phyloP scores from a whole-genome alignment of 2,329 filamentous ascomycete species.

The Diaporthe australafricana region DNA sequence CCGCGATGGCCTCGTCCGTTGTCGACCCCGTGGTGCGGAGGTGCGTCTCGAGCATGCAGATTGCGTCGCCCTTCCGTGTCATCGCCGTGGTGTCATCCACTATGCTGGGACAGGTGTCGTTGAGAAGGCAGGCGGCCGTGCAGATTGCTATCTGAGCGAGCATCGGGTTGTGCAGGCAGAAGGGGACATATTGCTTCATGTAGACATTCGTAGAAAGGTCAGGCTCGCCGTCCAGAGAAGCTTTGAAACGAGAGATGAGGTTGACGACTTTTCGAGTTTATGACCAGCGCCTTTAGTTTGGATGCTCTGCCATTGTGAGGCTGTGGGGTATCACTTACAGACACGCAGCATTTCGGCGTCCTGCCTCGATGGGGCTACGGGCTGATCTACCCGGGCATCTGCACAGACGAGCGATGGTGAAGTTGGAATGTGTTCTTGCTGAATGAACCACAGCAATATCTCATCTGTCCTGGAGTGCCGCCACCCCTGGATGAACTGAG shows the following conservation, averaged over 20 bases:
- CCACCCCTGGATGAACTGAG: slow-evolving; percentile 36
- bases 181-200: slow-evolving; percentile 60
- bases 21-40: slow-evolving; percentile 52
- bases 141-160: slow-evolving; percentile 61
- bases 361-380: slow-evolving; percentile 54
- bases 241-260: slow-evolving; percentile 62
- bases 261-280: slow-evolving; percentile 53
- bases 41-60: slow-evolving; percentile 60
- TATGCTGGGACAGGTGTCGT: slow-evolving; percentile 56
- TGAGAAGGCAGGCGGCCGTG: slow-evolving; percentile 62
- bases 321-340: slow-evolving; percentile 51
- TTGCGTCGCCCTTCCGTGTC: slow-evolving; percentile 56
- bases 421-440: slow-evolving; percentile 38
- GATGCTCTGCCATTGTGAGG: neutral
- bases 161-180: slow-evolving; percentile 61
- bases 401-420: slow-evolving; percentile 1
- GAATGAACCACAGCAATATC: slow-evolving; percentile 43
- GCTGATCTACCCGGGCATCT: slow-evolving; percentile 51
- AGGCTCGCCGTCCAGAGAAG: slow-evolving; percentile 61
- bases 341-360: slow-evolving; percentile 61
- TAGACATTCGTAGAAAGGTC: slow-evolving; percentile 54
- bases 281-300: neutral
- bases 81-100: slow-evolving; percentile 56
- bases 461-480: slow-evolving; percentile 36
- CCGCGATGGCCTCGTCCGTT: slow-evolving; percentile 59